Conservation (phyloP, 2,329 filamentous ascomycete genomes). For the Geosmithia flava region DNA sequence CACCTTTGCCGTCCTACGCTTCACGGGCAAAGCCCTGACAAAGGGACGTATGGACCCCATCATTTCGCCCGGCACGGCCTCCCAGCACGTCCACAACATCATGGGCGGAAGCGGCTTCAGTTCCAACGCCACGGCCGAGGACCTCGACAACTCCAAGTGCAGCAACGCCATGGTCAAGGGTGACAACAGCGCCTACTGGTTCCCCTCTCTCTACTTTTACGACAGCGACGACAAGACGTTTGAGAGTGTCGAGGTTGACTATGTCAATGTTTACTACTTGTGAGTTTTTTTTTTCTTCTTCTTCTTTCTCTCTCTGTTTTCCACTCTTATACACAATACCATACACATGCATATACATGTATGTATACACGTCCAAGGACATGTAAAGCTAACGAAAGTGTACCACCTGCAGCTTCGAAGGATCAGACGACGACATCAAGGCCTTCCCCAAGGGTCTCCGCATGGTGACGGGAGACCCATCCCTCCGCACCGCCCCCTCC, state of each 20-base stretch:
- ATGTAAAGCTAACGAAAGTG: no score
- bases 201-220: constrained; percentile 56
- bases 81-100: constrained; percentile 57
- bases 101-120: constrained; percentile 60
- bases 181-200: constrained; percentile 70
- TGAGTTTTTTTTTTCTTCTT: constrained; percentile 25
- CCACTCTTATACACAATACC: no score
- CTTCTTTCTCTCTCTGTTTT: no score
- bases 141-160: constrained; percentile 50
- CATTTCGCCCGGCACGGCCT: constrained; percentile 44
- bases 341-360: no score
- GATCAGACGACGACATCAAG: constrained; percentile 51
- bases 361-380: no score
- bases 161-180: constrained; percentile 56
- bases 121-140: constrained; percentile 46
- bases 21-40: constrained; percentile 52
- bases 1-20: constrained; percentile 58
- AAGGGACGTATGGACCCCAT: constrained; percentile 57
- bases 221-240: constrained; percentile 50
- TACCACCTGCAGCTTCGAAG: constrained; percentile 44
- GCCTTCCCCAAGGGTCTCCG: constrained; percentile 60
- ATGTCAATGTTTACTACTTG: constrained; percentile 71
- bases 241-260: constrained; percentile 55
- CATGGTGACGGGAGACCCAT: constrained; percentile 56
- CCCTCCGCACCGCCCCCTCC: constrained; percentile 43